Evolutionary conservation across 2,329 filamentous ascomycete species (phyloP).

Genomic region (Teratosphaeria epicoccoides): DNA sequence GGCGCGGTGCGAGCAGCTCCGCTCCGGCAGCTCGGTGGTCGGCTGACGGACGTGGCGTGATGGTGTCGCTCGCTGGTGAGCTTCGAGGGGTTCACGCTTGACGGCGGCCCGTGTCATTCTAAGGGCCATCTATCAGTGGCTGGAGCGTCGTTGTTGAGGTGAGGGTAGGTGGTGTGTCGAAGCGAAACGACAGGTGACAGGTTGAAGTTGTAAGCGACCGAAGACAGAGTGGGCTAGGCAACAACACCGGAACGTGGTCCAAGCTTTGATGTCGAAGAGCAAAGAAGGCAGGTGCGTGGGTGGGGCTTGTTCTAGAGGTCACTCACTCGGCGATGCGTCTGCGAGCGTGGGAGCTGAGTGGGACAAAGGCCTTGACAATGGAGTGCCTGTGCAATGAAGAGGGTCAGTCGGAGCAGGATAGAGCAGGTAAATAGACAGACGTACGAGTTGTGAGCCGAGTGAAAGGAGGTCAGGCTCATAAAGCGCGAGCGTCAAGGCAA

Average conservation of each 20-base stretch:
- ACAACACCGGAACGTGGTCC: not conserved
- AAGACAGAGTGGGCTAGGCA: too few species aligned
- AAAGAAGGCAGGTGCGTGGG: not conserved
- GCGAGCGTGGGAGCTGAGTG: conserved; percentile 6
- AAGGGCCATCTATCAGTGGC: not conserved
- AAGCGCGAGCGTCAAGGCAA: not conserved
- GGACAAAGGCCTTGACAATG: conserved; percentile 15
- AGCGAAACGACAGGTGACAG: not conserved
- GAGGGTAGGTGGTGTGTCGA: not conserved
- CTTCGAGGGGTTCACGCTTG: not conserved
- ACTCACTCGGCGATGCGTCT: conserved; percentile 1
- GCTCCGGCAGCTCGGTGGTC: not conserved
- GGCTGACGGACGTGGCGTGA: not conserved
- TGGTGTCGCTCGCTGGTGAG: not conserved
- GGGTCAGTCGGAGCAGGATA: not conserved
- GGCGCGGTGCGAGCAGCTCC: not conserved
- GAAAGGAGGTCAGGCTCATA: conserved; percentile 14
- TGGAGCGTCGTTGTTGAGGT: not conserved
- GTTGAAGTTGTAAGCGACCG: too few species aligned
- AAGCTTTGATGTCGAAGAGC: not conserved
- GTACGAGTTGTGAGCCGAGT: conserved; percentile 14
- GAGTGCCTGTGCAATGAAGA: conserved; percentile 11
- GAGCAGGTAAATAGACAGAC: not conserved
- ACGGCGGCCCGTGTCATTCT: conserved; percentile 3
- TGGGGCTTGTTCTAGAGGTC: not conserved